Base-by-base conservation (phyloP, 225 moss, liverwort and hornwort species). In the Marchantia polymorpha region DNA sequence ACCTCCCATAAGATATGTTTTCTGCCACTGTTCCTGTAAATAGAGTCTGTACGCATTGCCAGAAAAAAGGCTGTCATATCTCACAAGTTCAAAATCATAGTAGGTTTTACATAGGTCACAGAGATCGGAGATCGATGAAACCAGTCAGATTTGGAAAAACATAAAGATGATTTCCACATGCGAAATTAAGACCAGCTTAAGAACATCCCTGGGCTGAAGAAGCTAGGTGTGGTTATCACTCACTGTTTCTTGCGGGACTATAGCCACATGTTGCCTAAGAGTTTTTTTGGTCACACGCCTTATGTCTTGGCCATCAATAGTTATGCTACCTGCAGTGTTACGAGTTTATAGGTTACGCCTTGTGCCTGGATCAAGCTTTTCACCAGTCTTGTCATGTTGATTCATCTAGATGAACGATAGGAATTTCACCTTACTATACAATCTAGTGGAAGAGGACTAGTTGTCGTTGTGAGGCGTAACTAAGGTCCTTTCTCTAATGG, bases 1-100 rank as follows among this genome's bases (percentile, higher is more conserved):
- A 81, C 66, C 88, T 88, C 60, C 97, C 97, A 74, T 94, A 99
- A 11, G 97, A 94, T 66, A 95, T 99, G 76, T 99, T 99, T 85
- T 99, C 97, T 26, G 93, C 97, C 52, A 99, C 97, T 52, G 97
- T 94, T 80, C 94, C 97, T 79, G 97, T 92, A 74, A 99, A 99
- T 39, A 99, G 81, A 10, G 92, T 92, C 96, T 96, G 90, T 55
- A 80, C 79, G 29, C 39, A 19, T 15, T 5, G 8, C 46, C 17
- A 46, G 15, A 9, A 47, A 17, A 19, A 47, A 46, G 9, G 46
- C 27, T 65, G 65, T 9, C 65, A 9, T 13, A 29, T 12, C 65
- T 64, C 12, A 65, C 65, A 65, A 65, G 27, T 29, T 65, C 26
- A 3, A 26, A 64, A 64, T 25, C 39, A 39, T 39, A 39, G 39